These are phyloP conservation scores for Verticillium nonalfalfae DNA, from an alignment of 2,329 filamentous ascomycete species.

Conservation along the genomic window DNA sequence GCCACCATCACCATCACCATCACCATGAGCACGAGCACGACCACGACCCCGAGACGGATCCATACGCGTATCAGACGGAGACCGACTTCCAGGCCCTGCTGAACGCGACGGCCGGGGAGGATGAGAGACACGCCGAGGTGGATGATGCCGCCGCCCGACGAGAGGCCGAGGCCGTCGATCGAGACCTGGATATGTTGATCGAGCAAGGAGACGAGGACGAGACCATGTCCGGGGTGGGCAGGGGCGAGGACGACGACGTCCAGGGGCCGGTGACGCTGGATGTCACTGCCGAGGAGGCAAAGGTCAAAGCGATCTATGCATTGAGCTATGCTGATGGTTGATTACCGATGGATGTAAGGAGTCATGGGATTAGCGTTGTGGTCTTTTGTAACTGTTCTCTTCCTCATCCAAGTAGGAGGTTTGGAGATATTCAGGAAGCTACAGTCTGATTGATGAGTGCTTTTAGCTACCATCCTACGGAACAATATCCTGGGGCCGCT, in stretches of 20 bases:
- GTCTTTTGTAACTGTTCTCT: neutral
- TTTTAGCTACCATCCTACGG: too few species aligned
- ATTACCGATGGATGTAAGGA: neutral
- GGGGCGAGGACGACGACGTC: neutral
- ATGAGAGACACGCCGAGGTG: constrained; percentile 13
- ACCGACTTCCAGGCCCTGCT: constrained; percentile 49
- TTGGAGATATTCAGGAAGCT: neutral
- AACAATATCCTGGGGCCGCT: too few species aligned
- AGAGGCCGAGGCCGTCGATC: constrained; percentile 33
- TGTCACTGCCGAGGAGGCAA: neutral
- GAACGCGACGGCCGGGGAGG: constrained; percentile 36
- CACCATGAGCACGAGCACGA: neutral
- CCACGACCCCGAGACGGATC: constrained; percentile 16
- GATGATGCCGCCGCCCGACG: constrained; percentile 25
- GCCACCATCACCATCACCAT: constrained; percentile 17
- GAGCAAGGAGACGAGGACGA: constrained; percentile 28
- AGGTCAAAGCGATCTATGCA: neutral
- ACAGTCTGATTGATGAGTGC: neutral
- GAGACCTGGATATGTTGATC: constrained; percentile 46
- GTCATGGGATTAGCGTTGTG: neutral
- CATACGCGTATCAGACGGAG: constrained; percentile 21
- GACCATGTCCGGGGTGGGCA: neutral
- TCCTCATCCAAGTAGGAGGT: too few species aligned
- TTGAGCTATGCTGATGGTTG: neutral
- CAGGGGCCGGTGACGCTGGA: neutral